Evolutionary conservation across 768 basidiomycete genomes (phyloP), one percentile per base, ranked within the genome.

Genomic region (Hygrophorus pudorinus): DNA sequence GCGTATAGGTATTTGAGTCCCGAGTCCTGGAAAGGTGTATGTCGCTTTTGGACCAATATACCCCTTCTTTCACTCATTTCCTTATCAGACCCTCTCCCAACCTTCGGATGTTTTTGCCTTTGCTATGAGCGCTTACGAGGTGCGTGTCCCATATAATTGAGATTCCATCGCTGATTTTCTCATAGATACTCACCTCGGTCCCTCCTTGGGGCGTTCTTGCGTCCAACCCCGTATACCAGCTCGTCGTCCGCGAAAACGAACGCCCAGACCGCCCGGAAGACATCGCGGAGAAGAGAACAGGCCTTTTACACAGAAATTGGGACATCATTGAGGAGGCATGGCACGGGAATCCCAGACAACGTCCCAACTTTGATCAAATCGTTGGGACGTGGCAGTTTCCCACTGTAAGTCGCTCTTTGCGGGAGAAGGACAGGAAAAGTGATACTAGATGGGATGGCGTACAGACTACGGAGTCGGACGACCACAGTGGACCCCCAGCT

Each of bases 21-120:
- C 5, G 58, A 59, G 36, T 51, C 51, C 8, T 58, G 57, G 58
- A 59, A 59, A 47, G 58, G 57, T 20, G 57, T 60, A 38, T 39
- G 57, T 51, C 12, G 29, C 34, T 29, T 35, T 17, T 8, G 18
- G 18, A 18, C 14, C 12, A 8, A 38, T 5, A 38, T 27, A 4
- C 18, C 12, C 11, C n/a, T 32, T 35, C 28, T 13, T 2, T 42
- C 5, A 1, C 16, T n/a, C 41, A 30, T 27, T 13, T 20, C 8
- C 28, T 21, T 47, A 41, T 4, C 37, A 59, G 57, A 55, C 55
- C 5, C 24, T 49, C 8, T 56, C 56, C 18, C 47, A 46, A 30
- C 27, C 56, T n/a, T 58, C 58, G 5, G 58, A 59, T 37, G 57
- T 58, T 9, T 59, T 47, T 41, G 55, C 58, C 1, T 59, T 56